Conservation (phyloP, 2,329 filamentous ascomycete genomes). For the Colletotrichum lini region DNA sequence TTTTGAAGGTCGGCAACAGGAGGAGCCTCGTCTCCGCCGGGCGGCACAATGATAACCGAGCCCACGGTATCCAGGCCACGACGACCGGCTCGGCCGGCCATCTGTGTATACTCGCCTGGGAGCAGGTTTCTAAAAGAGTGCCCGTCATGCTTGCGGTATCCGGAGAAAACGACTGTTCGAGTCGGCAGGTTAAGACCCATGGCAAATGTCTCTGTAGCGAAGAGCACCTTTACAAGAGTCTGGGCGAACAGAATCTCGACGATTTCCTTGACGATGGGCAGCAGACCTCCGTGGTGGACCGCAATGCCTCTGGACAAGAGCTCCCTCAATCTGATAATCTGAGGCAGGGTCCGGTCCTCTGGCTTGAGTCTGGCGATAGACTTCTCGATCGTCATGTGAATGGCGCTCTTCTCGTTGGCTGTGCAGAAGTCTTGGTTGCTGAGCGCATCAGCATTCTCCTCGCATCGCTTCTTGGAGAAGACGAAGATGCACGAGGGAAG, state of each 20-base stretch:
- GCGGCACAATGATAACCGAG: constrained; percentile 92
- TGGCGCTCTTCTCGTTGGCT: constrained; percentile 93
- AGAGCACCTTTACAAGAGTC: constrained; percentile 95
- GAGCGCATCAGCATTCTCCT: constrained; percentile 95
- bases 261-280: constrained; percentile 97
- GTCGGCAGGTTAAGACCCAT: constrained; percentile 98
- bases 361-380: constrained; percentile 92
- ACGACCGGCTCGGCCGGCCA: constrained; percentile 95
- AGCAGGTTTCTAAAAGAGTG: constrained; percentile 91
- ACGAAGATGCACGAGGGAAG: constrained; percentile 97
- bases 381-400: constrained; percentile 97
- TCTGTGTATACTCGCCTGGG: constrained; percentile 97
- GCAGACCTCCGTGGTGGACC: constrained; percentile 93
- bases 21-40: constrained; percentile 88
- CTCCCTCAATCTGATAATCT: constrained; percentile 90
- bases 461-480: constrained; percentile 97
- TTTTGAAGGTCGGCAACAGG: constrained; percentile 85
- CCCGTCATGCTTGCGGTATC: constrained; percentile 96
- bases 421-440: constrained; percentile 97
- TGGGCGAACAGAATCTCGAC: constrained; percentile 97
- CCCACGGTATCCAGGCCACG: constrained; percentile 94
- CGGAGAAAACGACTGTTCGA: constrained; percentile 96
- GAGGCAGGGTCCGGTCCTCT: constrained; percentile 90
- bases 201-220: constrained; percentile 97
- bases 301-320: constrained; percentile 90